Evolutionary conservation across 768 basidiomycete species (phyloP).

Genomic region (Hortiboletus flavorubellus): DNA sequence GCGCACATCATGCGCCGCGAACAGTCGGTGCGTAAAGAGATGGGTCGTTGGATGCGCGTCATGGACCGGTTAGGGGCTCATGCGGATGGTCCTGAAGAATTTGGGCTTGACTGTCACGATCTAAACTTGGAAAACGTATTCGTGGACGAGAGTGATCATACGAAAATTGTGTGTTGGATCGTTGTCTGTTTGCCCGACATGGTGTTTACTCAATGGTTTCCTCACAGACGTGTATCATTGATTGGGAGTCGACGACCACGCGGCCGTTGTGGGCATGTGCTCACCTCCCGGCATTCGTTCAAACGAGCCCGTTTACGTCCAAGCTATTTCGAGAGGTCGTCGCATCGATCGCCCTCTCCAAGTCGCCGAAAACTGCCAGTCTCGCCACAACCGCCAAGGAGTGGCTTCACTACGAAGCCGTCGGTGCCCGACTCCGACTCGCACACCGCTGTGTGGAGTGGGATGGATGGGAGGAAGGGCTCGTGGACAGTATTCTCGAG

Average conservation of each 20-base stretch:
- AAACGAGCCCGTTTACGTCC: slow-evolving; percentile 71
- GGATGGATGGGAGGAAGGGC: slow-evolving; percentile 91
- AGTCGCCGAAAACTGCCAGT: slow-evolving; percentile 24
- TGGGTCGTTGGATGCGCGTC: slow-evolving; percentile 63
- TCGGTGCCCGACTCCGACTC: slow-evolving; percentile 63
- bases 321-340: slow-evolving; percentile 69
- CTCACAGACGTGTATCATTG: slow-evolving; percentile 76
- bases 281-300: slow-evolving; percentile 76
- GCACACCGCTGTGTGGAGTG: slow-evolving; percentile 82
- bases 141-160: slow-evolving; percentile 64
- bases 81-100: slow-evolving; percentile 48
- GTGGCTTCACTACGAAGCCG: slow-evolving; percentile 72
- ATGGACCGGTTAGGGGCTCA: slow-evolving; percentile 55
- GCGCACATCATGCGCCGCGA: slow-evolving; percentile 67
- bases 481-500: slow-evolving; percentile 72
- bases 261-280: slow-evolving; percentile 84
- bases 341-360: slow-evolving; percentile 39
- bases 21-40: slow-evolving; percentile 61
- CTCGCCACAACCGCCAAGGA: slow-evolving; percentile 52
- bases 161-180: slow-evolving; percentile 59
- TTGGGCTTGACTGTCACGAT: slow-evolving; percentile 83
- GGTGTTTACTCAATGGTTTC: not conserved
- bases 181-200: not conserved
- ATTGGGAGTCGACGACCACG: slow-evolving; percentile 90
- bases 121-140: slow-evolving; percentile 83